A percentile compares a stretch with the other conserved stretches of the same genome.
Evolutionary conservation across 139 green algal species (phyloP).

Genomic region (Pleodorina starrii): DNA sequence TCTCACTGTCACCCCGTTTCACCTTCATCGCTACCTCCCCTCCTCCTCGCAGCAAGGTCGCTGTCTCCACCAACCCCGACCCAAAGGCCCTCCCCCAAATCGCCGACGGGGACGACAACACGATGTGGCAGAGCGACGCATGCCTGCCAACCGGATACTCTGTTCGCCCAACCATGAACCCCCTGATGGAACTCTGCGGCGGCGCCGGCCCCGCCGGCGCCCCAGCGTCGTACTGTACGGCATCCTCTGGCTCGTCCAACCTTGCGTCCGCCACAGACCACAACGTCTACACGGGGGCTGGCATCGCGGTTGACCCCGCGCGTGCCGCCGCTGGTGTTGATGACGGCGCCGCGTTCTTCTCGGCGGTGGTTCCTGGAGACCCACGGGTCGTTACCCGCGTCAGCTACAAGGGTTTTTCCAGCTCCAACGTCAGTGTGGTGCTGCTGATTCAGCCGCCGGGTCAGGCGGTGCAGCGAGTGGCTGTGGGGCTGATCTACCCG

Average conservation of each 20-base stretch:
- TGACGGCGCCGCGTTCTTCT: neutral
- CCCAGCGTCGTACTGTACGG: neutral
- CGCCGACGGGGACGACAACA: constrained; percentile 38
- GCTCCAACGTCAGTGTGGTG: neutral
- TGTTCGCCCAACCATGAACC: constrained; percentile 37
- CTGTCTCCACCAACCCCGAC: constrained; percentile 25
- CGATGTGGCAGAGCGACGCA: constrained; percentile 42
- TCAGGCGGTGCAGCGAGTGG: neutral
- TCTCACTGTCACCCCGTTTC: neutral
- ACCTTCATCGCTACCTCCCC: neutral
- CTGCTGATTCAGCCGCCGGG: neutral
- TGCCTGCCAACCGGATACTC: constrained; percentile 40
- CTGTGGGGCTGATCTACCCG: neutral
- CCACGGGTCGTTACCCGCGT: neutral
- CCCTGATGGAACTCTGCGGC: constrained; percentile 6
- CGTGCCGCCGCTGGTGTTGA: neutral
- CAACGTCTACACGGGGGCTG: constrained; percentile 16
- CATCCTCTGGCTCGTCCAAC: neutral
- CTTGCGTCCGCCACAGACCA: constrained; percentile 3
- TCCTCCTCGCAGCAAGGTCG: neutral
- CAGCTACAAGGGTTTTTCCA: constrained; percentile 27
- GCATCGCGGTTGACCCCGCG: neutral
- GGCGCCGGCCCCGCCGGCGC: neutral
- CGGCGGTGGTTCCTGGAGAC: neutral
- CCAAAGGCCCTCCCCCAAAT: neutral